Base-by-base conservation (phyloP, 306 rosid species). In the Crotalaria pallida region DNA sequence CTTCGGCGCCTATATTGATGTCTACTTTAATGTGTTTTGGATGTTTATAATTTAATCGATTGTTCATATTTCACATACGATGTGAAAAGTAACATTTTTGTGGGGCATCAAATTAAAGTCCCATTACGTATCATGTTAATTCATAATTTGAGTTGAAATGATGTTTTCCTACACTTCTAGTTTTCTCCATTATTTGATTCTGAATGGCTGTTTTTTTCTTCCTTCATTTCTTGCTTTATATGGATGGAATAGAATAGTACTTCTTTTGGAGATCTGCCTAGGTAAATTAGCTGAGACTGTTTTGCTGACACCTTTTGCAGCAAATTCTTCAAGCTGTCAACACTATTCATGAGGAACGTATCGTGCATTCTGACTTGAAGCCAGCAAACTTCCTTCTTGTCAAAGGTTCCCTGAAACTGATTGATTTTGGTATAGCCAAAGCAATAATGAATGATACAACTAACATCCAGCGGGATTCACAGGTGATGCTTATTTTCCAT, bases 391-490 rank as follows among this genome's bases (percentile, higher is more conserved):
- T 91, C 74, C 96, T 94, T 66, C 96, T 94, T 41, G 97, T 94
- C 70, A 91, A 85, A 81, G 99, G 99, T 73, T 94, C 91, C 71
- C 74, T 94, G 69, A 94, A 94, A 84, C 85, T 94, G 48, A 94
- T 94, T 73, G 97, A 94, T 78, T 94, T 94, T 71, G 99, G 99
- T 9, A 94, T 90, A 53, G 99, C 97, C 50, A 94, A 94, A 83
- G 99, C 99, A 55, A 94, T 94, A 65, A 84, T 87, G 95, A 91
- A 97, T 10, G 96, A 94, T 76, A 94, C 99, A 60, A 94, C 99
- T 22, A 87, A 94, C 79, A 94, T 94, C 73, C 96, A 94, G 79
- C 84, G 97, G 67, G 99, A 94, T 78, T 88, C 97, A 68, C 96
- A 94, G 95, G 97, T 94, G 60, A 63, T 47, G 72, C 58, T 50